Evolutionary conservation across 1,284 basidiomycete genomes (phyloP), one percentile per base, ranked within the genome.

Genomic region (Meira miltonrushii): DNA sequence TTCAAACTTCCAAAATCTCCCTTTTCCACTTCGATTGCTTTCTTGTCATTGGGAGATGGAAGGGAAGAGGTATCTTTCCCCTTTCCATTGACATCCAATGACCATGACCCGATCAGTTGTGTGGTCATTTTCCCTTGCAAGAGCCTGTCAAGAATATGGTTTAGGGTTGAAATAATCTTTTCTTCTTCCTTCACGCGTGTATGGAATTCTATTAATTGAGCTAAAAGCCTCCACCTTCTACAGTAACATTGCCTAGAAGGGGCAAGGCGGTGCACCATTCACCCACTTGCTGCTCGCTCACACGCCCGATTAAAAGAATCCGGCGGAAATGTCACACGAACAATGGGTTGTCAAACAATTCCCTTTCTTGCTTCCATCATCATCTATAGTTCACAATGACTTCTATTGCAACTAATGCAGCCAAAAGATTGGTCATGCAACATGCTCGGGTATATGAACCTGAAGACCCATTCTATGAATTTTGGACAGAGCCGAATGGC

Each of bases 401-500:
- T 12, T 53, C 28, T 39, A 13, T 53, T 13, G 50, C 50, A 5
- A 37, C 50, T 15, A 41, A 41, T 5, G 50, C 50, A n/a, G 37
- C 50, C 12, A 53, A 38, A 39, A n/a, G 39, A 85, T 86, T 69
- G 44, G 59, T 73, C 10, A 46, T 41, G 2, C 54, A 47, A 7
- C 68, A 71, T 38, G 71, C 71, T 28, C 68, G 67, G 47, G 55
- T 60, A 47, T 73, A 67, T 64, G 67, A 73, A 55, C 69, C 71
- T 23, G 65, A 69, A 25, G 60, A 59, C 33, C 60, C 40, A 12
- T 58, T 37, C 37, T 93, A 93, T 78, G 88, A 92, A 75, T 82
- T 81, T 17, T 87, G 88, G 72, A 83, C 82, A 1, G 85, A 88
- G 65, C 78, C 82, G 9, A 82, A 81, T 47, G 89, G 90, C 4